These are phyloP conservation scores for Chytriomyces sp. DNA, from an alignment of 192 early-diverging fungal genomes.

Conservation along the genomic window DNA sequence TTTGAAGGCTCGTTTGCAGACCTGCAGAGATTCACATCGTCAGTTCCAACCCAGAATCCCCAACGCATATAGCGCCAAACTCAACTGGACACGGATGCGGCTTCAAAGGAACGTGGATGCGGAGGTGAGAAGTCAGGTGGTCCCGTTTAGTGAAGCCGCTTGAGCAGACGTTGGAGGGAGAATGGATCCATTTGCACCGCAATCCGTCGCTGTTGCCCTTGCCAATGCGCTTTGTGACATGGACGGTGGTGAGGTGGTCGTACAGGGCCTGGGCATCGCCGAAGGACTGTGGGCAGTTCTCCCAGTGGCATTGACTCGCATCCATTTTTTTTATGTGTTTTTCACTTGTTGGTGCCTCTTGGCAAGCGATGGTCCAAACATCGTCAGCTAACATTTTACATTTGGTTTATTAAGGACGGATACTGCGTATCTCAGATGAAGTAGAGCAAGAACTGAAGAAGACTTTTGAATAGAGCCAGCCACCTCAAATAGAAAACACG, in stretches of 20 bases:
- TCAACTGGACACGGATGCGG: constrained; percentile 57
- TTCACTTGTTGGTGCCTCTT: too few relatives aligned
- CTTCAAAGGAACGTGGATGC: constrained; percentile 91
- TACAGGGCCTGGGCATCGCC: constrained; percentile 84
- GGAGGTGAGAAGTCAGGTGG: constrained; percentile 93
- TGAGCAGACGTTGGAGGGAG: constrained; percentile 47
- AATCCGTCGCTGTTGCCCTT: constrained; percentile 76
- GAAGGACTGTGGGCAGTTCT: constrained; percentile 50
- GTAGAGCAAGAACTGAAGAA: not conserved
- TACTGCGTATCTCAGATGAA: too few relatives aligned
- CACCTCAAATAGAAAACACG: constrained; percentile 45
- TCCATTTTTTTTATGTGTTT: too few relatives aligned
- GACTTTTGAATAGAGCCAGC: not conserved
- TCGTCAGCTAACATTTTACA: too few relatives aligned
- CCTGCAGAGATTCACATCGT: constrained; percentile 38
- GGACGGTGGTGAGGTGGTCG: constrained; percentile 82
- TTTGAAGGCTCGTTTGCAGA: constrained; percentile 85
- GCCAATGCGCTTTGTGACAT: constrained; percentile 82
- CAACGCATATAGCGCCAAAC: too few relatives aligned
- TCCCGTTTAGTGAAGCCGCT: constrained; percentile 82
- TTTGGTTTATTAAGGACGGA: too few relatives aligned
- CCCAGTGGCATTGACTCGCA: constrained; percentile 23
- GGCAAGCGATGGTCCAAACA: too few relatives aligned
- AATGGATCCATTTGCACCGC: constrained; percentile 86
- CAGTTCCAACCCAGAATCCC: too few relatives aligned